Conservation (phyloP, 2,329 filamentous ascomycete species). For the Hymenoscyphus fructigenus region DNA sequence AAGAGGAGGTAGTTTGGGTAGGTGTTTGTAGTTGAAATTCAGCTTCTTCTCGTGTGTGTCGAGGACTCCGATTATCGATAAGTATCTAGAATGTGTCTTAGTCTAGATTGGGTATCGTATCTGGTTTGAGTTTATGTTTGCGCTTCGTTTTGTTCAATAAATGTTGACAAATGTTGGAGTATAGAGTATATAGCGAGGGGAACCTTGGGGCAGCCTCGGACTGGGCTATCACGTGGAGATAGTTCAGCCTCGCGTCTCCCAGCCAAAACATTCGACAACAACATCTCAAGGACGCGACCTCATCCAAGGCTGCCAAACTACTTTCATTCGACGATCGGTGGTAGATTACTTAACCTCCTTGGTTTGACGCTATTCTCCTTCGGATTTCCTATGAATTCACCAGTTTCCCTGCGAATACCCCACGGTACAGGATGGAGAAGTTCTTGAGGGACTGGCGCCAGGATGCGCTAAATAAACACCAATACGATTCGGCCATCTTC, state of each 20-base stretch:
- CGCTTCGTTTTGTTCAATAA: background rate
- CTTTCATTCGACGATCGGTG: background rate
- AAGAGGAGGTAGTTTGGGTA: background rate
- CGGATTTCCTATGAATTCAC: constrained; percentile 10
- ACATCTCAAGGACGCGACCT: constrained; percentile 12
- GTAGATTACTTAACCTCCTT: background rate
- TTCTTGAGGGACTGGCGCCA: constrained; percentile 94
- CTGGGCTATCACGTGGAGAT: background rate
- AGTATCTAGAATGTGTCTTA: background rate
- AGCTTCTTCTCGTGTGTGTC: background rate
- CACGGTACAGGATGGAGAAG: constrained; percentile 67
- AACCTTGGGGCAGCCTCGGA: background rate
- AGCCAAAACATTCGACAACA: constrained; percentile 14
- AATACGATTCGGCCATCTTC: constrained; percentile 95
- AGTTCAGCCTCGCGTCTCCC: constrained; percentile 25
- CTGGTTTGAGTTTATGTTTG: background rate
- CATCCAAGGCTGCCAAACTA: no score
- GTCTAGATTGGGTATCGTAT: background rate
- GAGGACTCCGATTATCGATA: background rate
- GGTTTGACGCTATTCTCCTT: constrained; percentile 2
- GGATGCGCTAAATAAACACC: constrained; percentile 91
- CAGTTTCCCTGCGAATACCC: constrained; percentile 14
- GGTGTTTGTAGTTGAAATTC: background rate
- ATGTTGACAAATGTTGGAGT: background rate
- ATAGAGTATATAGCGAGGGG: background rate